Evolutionary conservation across 441 rosid genomes (phyloP).

Genomic region (Jatropha multifida): DNA sequence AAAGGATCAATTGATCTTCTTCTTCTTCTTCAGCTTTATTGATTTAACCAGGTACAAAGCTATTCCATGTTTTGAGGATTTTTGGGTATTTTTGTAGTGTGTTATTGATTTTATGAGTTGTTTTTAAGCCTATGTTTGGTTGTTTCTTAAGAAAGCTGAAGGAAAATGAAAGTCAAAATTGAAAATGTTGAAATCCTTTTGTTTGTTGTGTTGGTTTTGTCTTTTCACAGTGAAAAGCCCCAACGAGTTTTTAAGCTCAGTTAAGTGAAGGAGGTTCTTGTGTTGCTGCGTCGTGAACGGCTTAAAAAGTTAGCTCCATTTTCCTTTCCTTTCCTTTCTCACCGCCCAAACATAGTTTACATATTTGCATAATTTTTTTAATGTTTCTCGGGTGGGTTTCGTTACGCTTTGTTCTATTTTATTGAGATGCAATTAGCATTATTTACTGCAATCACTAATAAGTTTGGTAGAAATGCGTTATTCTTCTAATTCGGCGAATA

Average conservation of each 20-base stretch:
- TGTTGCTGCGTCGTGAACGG: neutral
- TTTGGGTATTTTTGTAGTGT: neutral
- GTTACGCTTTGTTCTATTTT: neutral
- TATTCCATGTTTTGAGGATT: neutral
- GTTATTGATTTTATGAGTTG: slow-evolving; percentile 3
- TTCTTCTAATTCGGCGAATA: neutral
- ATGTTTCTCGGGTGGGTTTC: neutral
- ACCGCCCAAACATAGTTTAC: slow-evolving; percentile 12
- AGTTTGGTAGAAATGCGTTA: neutral
- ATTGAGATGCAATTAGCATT: slow-evolving; percentile 5
- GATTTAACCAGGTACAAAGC: neutral
- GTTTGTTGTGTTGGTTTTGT: neutral
- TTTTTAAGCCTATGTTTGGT: slow-evolving; percentile 14
- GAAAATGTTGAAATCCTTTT: neutral
- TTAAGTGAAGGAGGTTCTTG: neutral
- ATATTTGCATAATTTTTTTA: neutral
- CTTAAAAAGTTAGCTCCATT: slow-evolving; percentile 6
- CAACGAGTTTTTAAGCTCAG: neutral
- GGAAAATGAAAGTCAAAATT: neutral
- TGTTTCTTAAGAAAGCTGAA: slow-evolving; percentile 24
- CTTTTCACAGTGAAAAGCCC: neutral
- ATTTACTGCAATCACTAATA: neutral
- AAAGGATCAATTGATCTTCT: neutral
- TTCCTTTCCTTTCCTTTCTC: slow-evolving; percentile 25
- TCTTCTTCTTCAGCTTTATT: neutral